These are phyloP conservation scores for Umbelopsis sp. DNA, from an alignment of 192 early-diverging fungal genomes.

Conservation along the genomic window DNA sequence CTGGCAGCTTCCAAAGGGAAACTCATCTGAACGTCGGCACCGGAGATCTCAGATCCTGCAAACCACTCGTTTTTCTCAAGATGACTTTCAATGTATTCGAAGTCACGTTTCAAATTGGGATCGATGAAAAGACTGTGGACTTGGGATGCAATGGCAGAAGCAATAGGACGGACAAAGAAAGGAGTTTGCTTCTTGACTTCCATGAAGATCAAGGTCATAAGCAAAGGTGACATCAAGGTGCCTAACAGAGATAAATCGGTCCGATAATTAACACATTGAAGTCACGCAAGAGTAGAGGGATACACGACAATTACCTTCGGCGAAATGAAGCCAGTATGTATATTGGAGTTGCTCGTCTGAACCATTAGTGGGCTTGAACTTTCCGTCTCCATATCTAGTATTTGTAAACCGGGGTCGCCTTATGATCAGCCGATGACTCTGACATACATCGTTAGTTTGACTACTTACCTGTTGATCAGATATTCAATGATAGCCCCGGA, in stretches of 20 bases:
- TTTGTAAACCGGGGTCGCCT: not conserved
- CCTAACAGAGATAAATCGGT: not conserved
- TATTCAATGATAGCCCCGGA: constrained; percentile 49
- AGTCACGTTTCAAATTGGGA: not conserved
- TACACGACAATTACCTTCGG: not conserved
- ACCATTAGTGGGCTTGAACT: not conserved
- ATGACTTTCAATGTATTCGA: constrained; percentile 39
- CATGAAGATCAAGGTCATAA: constrained; percentile 1
- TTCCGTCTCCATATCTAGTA: constrained; percentile 8
- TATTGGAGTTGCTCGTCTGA: constrained; percentile 10
- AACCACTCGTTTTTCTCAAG: constrained; percentile 39
- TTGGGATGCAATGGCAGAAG: not conserved
- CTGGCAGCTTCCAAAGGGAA: constrained; percentile 45
- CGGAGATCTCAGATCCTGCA: constrained; percentile 42
- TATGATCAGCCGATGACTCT: not conserved
- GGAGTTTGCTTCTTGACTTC: not conserved
- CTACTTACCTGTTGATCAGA: not conserved
- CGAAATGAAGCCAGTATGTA: constrained; percentile 6
- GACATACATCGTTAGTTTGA: not conserved
- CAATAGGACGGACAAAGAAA: constrained; percentile 14
- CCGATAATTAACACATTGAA: not conserved
- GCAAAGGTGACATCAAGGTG: not conserved
- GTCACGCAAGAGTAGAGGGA: not conserved
- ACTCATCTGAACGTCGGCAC: constrained; percentile 45
- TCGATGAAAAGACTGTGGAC: not conserved